A percentile compares a stretch with the other conserved stretches of the same genome.
Evolutionary conservation across 2,329 filamentous ascomycete species (phyloP).

Genomic region (Dactylellina drechsleri): DNA sequence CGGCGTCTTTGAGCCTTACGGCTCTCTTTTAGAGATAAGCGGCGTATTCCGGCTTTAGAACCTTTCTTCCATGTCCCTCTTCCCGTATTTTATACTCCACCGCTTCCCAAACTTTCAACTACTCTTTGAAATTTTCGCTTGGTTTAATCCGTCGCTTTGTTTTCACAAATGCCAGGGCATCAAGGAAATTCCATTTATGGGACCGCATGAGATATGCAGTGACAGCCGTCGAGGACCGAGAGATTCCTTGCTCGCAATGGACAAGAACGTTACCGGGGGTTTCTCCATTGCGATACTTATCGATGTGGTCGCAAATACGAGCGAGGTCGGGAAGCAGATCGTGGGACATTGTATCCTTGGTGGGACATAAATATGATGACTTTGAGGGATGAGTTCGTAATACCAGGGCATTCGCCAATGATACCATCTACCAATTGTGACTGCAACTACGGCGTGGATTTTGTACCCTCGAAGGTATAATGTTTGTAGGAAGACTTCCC

Average conservation of each 20-base stretch:
- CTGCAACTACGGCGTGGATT: neutral
- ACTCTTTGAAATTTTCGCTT: conserved; percentile 58
- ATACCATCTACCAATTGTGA: neutral
- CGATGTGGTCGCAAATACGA: conserved; percentile 53
- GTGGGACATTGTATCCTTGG: neutral
- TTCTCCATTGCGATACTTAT: conserved; percentile 61
- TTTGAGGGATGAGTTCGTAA: neutral
- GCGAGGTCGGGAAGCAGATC: neutral
- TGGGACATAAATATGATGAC: neutral
- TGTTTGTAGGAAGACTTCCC: neutral
- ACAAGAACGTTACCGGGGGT: conserved; percentile 52
- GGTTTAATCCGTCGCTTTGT: conserved; percentile 58
- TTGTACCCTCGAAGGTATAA: neutral
- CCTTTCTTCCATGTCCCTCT: conserved; percentile 55
- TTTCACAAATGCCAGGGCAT: conserved; percentile 58
- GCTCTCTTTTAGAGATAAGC: conserved; percentile 56
- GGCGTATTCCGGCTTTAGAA: conserved; percentile 58
- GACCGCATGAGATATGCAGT: conserved; percentile 60
- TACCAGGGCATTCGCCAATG: neutral
- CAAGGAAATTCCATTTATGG: conserved; percentile 49
- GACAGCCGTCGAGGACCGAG: conserved; percentile 59
- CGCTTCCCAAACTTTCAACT: conserved; percentile 59
- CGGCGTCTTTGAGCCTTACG: conserved; percentile 14
- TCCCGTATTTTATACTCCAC: conserved; percentile 59
- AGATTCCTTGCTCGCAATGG: conserved; percentile 59